A percentile compares a stretch with the other conserved stretches of the same genome.
Evolutionary conservation across 2,329 filamentous ascomycete genomes (phyloP).

Genomic region (Fusarium neocosmosporiellum): DNA sequence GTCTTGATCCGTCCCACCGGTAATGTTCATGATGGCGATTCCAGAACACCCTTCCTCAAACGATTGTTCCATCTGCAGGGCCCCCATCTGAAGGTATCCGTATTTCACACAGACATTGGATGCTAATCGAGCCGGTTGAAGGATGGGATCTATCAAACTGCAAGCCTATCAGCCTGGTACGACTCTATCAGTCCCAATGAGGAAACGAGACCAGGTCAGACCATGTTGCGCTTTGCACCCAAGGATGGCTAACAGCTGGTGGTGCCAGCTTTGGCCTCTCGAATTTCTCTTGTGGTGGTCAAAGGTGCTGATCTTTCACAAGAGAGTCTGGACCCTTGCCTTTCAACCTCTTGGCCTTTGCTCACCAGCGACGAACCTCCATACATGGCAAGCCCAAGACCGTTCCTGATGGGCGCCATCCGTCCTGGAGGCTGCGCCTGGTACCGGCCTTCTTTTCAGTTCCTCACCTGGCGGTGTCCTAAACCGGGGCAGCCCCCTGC

Average conservation of each 20-base stretch:
- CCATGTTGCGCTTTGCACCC: constrained; percentile 6
- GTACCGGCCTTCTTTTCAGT: neutral
- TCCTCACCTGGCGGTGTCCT: constrained; percentile 6
- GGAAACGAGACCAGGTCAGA: constrained; percentile 8
- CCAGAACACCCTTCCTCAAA: neutral
- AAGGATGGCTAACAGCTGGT: neutral
- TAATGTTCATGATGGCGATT: neutral
- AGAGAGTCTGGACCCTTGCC: neutral
- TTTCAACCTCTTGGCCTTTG: neutral
- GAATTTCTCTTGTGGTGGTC: neutral
- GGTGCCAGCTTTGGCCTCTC: neutral
- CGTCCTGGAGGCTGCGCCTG: constrained; percentile 19
- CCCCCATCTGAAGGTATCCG: neutral
- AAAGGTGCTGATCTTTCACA: neutral
- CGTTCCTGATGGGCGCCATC: neutral
- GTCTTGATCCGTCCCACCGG: constrained; percentile 4
- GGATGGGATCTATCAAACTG: neutral
- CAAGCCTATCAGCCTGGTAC: neutral
- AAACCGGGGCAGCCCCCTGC: neutral
- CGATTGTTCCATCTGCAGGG: neutral
- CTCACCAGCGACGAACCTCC: neutral
- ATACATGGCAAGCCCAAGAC: neutral
- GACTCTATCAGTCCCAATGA: constrained; percentile 1
- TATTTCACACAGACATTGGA: neutral
- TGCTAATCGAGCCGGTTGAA: constrained; percentile 5